phyloP scores from a whole-genome alignment of 108 stramenopile species.

The Cyclotella choctawhatcheeana region DNA sequence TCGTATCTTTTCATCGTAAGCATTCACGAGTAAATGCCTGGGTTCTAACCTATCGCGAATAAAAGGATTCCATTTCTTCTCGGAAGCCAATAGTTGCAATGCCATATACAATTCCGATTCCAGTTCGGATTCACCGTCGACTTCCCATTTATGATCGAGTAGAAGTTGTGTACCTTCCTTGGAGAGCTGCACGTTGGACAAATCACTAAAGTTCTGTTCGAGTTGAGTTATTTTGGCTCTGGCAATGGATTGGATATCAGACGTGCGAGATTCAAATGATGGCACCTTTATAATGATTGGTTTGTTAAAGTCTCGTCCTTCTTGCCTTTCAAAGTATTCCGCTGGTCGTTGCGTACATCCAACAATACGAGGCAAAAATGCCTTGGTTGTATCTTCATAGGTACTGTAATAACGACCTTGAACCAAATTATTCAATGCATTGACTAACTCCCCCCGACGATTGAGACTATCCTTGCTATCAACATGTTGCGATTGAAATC shows the following conservation, averaged over 20 bases:
- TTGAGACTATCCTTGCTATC: constrained; percentile 34
- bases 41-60: constrained; percentile 16
- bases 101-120: constrained; percentile 32
- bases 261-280: constrained; percentile 27
- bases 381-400: constrained; percentile 29
- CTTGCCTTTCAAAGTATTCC: constrained; percentile 15
- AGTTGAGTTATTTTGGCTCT: constrained; percentile 24
- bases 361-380: constrained; percentile 37
- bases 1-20: constrained; percentile 43
- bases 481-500: constrained; percentile 43
- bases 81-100: constrained; percentile 18
- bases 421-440: constrained; percentile 18
- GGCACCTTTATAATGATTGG: constrained; percentile 46
- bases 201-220: constrained; percentile 14
- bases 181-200: constrained; percentile 26
- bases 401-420: constrained; percentile 24
- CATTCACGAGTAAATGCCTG: constrained; percentile 33
- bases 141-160: constrained; percentile 45
- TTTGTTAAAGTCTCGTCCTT: not conserved
- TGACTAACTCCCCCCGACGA: constrained; percentile 24
- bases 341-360: constrained; percentile 28
- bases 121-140: constrained; percentile 36
- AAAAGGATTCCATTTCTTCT: constrained; percentile 20
- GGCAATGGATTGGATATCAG: constrained; percentile 36
- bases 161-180: constrained; percentile 34